A percentile compares a stretch with the other conserved stretches of the same genome.
Conservation (phyloP, 1,139 yeast species). For the Yamadazyma buinensis region DNA sequence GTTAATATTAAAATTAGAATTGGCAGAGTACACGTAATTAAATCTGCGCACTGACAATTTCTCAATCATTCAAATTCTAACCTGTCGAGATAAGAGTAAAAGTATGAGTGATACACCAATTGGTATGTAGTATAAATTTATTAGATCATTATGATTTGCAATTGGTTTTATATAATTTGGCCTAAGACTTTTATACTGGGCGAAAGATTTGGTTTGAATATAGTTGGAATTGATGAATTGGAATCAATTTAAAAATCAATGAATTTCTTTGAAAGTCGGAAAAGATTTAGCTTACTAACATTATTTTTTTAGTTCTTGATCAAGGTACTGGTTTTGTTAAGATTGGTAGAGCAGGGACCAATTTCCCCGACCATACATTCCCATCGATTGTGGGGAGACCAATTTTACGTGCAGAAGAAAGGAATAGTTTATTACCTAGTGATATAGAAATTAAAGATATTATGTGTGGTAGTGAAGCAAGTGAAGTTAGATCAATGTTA, state of each 20-base stretch:
- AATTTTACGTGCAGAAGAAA: slow-evolving; percentile 92
- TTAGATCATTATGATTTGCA: too few species aligned
- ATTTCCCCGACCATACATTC: slow-evolving; percentile 97
- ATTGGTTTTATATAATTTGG: neutral
- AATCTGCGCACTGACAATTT: neutral
- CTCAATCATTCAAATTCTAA: slow-evolving; percentile 44
- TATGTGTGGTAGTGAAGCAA: slow-evolving; percentile 97
- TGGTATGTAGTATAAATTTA: too few species aligned
- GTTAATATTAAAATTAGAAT: too few species aligned
- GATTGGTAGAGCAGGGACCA: slow-evolving; percentile 94
- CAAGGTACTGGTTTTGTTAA: slow-evolving; percentile 98
- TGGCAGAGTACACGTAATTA: too few species aligned
- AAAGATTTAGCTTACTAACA: slow-evolving; percentile 20
- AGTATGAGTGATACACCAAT: slow-evolving; percentile 51
- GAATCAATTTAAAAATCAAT: too few species aligned
- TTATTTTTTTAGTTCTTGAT: slow-evolving; percentile 68
- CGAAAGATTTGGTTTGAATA: neutral
- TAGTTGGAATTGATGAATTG: neutral
- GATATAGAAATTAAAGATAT: slow-evolving; percentile 80
- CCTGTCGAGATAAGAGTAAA: slow-evolving; percentile 8
- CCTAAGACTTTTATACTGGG: too few species aligned
- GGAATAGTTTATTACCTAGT: slow-evolving; percentile 51
- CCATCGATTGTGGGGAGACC: slow-evolving; percentile 99
- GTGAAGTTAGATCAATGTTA: slow-evolving; percentile 81
- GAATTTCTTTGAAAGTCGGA: too few species aligned